phyloP scores from a whole-genome alignment of 169 alveolate species.

The Babesia ovata region DNA sequence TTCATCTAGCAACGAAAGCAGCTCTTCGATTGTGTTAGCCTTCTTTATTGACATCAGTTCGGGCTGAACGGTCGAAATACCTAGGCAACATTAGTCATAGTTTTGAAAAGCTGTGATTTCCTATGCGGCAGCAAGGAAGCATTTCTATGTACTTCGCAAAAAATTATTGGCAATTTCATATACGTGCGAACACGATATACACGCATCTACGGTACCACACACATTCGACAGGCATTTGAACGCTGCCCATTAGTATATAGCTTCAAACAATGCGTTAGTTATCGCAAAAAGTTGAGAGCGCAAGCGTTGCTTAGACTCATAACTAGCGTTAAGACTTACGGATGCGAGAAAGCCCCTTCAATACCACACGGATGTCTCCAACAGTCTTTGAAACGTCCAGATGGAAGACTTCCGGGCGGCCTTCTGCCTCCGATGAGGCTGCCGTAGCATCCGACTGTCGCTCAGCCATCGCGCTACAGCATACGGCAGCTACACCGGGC shows the following conservation, averaged over 20 bases:
- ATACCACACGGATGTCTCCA: slow-evolving; percentile 55
- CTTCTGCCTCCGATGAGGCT: slow-evolving; percentile 15
- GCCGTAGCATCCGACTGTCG: slow-evolving; percentile 12
- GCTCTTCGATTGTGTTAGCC: slow-evolving; percentile 50
- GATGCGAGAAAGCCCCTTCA: slow-evolving; percentile 58
- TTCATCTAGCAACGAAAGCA: slow-evolving; percentile 43
- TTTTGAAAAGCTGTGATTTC: too few relatives aligned
- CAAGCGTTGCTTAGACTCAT: too few relatives aligned
- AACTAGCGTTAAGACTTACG: slow-evolving; percentile 21
- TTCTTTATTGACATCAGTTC: slow-evolving; percentile 30
- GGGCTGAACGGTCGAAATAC: slow-evolving; percentile 23
- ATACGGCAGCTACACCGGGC: neutral
- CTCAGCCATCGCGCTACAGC: slow-evolving; percentile 26
- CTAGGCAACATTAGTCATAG: neutral
- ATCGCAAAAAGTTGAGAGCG: too few relatives aligned
- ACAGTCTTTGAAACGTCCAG: slow-evolving; percentile 55
- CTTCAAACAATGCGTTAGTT: too few relatives aligned
- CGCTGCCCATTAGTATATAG: too few relatives aligned
- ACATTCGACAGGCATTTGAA: too few relatives aligned
- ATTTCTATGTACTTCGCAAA: too few relatives aligned
- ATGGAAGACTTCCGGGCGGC: slow-evolving; percentile 7
- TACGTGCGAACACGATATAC: too few relatives aligned
- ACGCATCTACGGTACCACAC: too few relatives aligned
- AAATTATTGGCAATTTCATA: too few relatives aligned
- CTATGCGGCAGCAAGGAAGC: too few relatives aligned